phyloP scores from a whole-genome alignment of 164 flowering plant genomes.

The Brasenia schreberi region DNA sequence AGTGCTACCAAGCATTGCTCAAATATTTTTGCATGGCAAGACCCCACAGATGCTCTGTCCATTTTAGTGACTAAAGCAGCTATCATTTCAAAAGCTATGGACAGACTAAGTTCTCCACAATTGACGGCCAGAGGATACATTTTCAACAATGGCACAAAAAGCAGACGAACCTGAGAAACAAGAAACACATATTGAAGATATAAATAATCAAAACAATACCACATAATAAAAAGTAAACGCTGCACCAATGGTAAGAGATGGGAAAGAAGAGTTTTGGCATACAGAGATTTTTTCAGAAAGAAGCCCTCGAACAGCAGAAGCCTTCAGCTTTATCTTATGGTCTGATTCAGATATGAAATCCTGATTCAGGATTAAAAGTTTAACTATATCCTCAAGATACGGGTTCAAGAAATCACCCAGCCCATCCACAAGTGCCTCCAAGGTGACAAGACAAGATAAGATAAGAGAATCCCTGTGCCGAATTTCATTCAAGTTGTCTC shows the following conservation, averaged over 20 bases:
- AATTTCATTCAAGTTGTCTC: slow-evolving; percentile 2
- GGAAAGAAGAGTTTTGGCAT: slow-evolving; percentile 11
- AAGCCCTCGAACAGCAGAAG: slow-evolving; percentile 46
- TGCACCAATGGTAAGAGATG: not conserved
- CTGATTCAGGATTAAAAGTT: slow-evolving; percentile 48
- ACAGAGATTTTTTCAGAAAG: slow-evolving; percentile 64
- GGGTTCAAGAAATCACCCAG: slow-evolving; percentile 85
- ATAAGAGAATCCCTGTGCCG: slow-evolving; percentile 27
- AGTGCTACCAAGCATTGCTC: slow-evolving; percentile 68
- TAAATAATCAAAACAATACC: not conserved
- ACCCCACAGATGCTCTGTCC: slow-evolving; percentile 56
- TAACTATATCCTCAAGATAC: slow-evolving; percentile 55
- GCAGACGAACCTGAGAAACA: slow-evolving; percentile 56
- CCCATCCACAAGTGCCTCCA: slow-evolving; percentile 67
- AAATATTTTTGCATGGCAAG: slow-evolving; percentile 47
- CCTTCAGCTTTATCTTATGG: slow-evolving; percentile 44
- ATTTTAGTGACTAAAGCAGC: slow-evolving; percentile 31
- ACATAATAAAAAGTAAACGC: not conserved
- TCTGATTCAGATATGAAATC: slow-evolving; percentile 31
- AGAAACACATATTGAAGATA: slow-evolving; percentile 5
- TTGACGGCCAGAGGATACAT: slow-evolving; percentile 40
- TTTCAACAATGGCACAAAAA: slow-evolving; percentile 47
- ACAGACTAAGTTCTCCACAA: slow-evolving; percentile 52
- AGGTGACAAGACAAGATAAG: slow-evolving; percentile 36
- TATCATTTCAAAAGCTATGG: slow-evolving; percentile 52